These are phyloP conservation scores for Schizopora paradoxa DNA, from an alignment of 1,284 basidiomycete genomes.

Conservation along the genomic window DNA sequence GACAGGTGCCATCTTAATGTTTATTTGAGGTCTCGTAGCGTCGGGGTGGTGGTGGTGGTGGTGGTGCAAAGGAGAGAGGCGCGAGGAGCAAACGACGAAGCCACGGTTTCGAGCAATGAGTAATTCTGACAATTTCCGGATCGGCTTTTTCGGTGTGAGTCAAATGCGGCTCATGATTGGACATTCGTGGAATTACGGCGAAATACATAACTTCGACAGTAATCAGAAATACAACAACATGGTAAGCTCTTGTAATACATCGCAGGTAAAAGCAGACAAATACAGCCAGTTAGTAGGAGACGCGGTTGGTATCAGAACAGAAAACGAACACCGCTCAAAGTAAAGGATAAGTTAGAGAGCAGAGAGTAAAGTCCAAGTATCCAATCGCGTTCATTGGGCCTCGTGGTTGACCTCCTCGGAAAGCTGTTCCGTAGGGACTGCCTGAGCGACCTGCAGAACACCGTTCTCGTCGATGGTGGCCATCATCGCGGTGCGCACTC, in stretches of 20 bases:
- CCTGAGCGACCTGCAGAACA: constrained; percentile 14
- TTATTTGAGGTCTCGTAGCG: not conserved
- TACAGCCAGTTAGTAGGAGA: not conserved
- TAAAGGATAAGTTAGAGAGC: not conserved
- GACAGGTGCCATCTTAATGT: constrained; percentile 10
- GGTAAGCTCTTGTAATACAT: too few relatives aligned
- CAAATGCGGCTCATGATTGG: too few relatives aligned
- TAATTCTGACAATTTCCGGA: too few relatives aligned
- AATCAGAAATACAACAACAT: too few relatives aligned
- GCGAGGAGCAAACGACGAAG: not conserved
- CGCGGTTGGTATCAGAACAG: too few relatives aligned
- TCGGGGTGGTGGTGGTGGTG: not conserved
- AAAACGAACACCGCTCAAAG: too few relatives aligned
- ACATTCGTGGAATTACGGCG: too few relatives aligned
- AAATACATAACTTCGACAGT: too few relatives aligned
- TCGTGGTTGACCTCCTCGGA: constrained; percentile 27
- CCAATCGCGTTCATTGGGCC: constrained; percentile 1
- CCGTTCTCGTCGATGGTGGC: constrained; percentile 29
- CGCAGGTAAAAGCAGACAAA: not conserved
- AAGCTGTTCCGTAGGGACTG: too few relatives aligned
- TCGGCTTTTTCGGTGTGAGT: too few relatives aligned
- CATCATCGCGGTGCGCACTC: constrained; percentile 65
- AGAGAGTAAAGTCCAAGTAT: constrained; percentile 7
- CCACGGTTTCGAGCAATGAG: too few relatives aligned
- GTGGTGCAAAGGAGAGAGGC: not conserved